These are phyloP conservation scores for Paecilomyces formosus DNA, from an alignment of 2,329 filamentous ascomycete species.

Conservation along the genomic window DNA sequence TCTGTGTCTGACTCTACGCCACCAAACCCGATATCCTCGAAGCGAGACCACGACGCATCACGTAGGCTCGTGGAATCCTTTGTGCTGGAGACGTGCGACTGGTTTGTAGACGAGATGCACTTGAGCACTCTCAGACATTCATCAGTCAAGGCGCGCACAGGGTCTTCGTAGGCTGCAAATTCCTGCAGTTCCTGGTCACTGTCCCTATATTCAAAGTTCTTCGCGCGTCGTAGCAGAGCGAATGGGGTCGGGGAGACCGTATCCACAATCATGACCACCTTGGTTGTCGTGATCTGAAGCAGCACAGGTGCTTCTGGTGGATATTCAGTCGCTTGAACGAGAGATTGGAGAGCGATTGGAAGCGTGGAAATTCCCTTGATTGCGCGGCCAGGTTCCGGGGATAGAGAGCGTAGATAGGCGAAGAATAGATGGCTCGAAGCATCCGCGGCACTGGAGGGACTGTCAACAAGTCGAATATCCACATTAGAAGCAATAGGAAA, in stretches of 20 bases:
- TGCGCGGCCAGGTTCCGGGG: conserved; percentile 64
- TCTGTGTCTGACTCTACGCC: conserved; percentile 63
- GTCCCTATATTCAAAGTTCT: conserved; percentile 91
- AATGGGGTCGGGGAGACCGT: conserved; percentile 92
- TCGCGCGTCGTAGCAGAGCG: conserved; percentile 77
- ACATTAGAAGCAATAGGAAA: conserved; percentile 3
- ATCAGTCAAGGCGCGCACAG: conserved; percentile 78
- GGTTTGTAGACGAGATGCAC: conserved; percentile 80
- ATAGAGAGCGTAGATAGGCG: conserved; percentile 83
- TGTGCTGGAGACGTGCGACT: conserved; percentile 65
- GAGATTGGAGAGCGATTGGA: conserved; percentile 81
- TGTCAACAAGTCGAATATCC: conserved; percentile 2
- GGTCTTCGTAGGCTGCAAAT: conserved; percentile 85
- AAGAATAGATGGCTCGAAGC: conserved; percentile 97
- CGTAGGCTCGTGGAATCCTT: conserved; percentile 65
- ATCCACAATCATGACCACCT: conserved; percentile 95
- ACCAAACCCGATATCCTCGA: conserved; percentile 89
- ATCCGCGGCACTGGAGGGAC: conserved; percentile 66
- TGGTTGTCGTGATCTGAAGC: conserved; percentile 72
- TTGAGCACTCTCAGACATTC: conserved; percentile 87
- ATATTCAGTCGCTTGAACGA: conserved; percentile 89
- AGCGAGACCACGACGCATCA: conserved; percentile 93
- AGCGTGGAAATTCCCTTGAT: conserved; percentile 75
- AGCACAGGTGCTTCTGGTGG: conserved; percentile 72
- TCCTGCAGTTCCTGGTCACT: conserved; percentile 76